Evolutionary conservation across 164 flowering plant genomes (phyloP).

Genomic region (Malania oleifera): DNA sequence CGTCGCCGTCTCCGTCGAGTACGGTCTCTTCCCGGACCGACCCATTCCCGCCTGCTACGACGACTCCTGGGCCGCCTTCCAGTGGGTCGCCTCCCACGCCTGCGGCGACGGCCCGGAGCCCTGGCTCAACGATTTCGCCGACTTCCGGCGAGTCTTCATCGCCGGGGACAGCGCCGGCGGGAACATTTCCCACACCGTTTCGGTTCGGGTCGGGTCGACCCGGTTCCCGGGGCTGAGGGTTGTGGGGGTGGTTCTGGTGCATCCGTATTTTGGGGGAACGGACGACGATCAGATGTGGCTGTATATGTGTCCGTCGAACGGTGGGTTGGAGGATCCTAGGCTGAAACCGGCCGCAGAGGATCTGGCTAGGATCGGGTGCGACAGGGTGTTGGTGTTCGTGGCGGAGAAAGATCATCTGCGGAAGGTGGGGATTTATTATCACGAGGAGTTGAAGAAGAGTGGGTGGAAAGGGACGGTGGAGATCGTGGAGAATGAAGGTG

Average conservation of each 20-base stretch:
- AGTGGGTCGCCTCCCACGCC: constrained; percentile 28
- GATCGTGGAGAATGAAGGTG: constrained; percentile 18
- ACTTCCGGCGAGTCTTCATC: constrained; percentile 23
- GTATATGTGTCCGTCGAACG: constrained; percentile 20
- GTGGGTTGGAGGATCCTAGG: constrained; percentile 27
- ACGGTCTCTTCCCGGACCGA: constrained; percentile 32
- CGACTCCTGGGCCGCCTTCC: constrained; percentile 28
- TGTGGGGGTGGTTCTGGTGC: constrained; percentile 26
- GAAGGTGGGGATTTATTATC: constrained; percentile 14
- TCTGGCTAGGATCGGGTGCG: constrained; percentile 20
- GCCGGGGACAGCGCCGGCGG: constrained; percentile 40
- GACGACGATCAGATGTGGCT: constrained; percentile 21
- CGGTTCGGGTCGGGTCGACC: constrained; percentile 15
- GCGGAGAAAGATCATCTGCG: constrained; percentile 27
- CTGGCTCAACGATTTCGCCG: constrained; percentile 21
- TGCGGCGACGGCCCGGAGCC: constrained; percentile 21
- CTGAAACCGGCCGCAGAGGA: constrained; percentile 29
- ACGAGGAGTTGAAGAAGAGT: constrained; percentile 21
- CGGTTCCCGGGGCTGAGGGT: constrained; percentile 5
- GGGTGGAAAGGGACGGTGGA: constrained; percentile 32
- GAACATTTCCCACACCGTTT: constrained; percentile 23
- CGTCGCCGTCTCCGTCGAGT: constrained; percentile 34
- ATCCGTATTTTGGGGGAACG: constrained; percentile 30
- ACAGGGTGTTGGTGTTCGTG: constrained; percentile 26
- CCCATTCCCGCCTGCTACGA: constrained; percentile 34